Evolutionary conservation across 164 flowering plant genomes (phyloP).

Genomic region (Taxillus chinensis): DNA sequence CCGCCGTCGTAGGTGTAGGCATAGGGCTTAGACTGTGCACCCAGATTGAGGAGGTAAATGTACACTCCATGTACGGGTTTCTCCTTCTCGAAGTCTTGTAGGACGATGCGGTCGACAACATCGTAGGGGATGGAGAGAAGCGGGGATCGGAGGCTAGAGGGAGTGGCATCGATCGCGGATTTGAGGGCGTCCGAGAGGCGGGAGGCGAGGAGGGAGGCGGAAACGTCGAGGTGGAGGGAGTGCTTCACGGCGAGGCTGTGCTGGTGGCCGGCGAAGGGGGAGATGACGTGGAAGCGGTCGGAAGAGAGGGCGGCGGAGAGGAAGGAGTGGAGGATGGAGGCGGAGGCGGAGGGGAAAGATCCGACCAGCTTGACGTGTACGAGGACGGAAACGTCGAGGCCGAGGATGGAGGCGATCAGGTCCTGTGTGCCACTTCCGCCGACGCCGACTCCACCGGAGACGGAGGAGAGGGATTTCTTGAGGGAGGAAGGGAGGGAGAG

Average conservation of each 20-base stretch:
- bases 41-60: slow-evolving; percentile 55
- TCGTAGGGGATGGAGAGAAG: slow-evolving; percentile 42
- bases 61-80: slow-evolving; percentile 38
- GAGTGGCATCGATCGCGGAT: slow-evolving; percentile 14
- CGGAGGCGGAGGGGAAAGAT: slow-evolving; percentile 19
- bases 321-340: slow-evolving; percentile 21
- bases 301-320: slow-evolving; percentile 23
- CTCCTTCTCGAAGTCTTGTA: slow-evolving; percentile 47
- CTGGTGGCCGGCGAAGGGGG: slow-evolving; percentile 10
- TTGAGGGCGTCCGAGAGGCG: slow-evolving; percentile 15
- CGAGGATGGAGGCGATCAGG: slow-evolving; percentile 18
- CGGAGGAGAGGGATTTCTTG: slow-evolving; percentile 25
- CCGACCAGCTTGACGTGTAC: slow-evolving; percentile 34
- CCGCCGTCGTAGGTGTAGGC: slow-evolving; percentile 46
- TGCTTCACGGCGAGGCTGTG: slow-evolving; percentile 23
- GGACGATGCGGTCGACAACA: slow-evolving; percentile 42
- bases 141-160: slow-evolving; percentile 34
- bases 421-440: slow-evolving; percentile 8
- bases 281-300: slow-evolving; percentile 26
- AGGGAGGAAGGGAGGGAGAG: slow-evolving; percentile 35
- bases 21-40: slow-evolving; percentile 44
- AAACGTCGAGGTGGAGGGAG: slow-evolving; percentile 26
- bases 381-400: slow-evolving; percentile 26
- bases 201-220: slow-evolving; percentile 18
- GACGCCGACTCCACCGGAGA: background rate